Conservation (phyloP, 2,329 filamentous ascomycete species). For the Periglandula ipomoeae region DNA sequence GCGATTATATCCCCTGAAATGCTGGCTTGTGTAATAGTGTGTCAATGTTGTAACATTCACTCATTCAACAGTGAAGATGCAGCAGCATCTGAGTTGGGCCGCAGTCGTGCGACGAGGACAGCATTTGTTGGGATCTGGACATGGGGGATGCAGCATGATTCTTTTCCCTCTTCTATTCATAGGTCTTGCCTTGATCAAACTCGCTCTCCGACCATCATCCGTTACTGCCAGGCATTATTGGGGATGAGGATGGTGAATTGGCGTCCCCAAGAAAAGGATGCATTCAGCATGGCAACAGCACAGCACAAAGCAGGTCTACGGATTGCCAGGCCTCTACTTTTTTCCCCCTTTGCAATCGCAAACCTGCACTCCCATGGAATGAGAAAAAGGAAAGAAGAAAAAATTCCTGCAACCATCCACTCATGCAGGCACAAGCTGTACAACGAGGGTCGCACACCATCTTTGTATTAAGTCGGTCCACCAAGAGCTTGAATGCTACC, state of each 20-base stretch:
- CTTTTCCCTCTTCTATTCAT: neutral
- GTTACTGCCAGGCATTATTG: too few species aligned
- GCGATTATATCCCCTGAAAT: neutral
- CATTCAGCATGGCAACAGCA: too few species aligned
- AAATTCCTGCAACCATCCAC: neutral
- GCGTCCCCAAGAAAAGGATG: too few species aligned
- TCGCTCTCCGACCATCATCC: too few species aligned
- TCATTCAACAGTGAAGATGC: neutral
- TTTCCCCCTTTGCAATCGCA: too few species aligned
- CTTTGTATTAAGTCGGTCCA: neutral
- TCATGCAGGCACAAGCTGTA: constrained; percentile 6
- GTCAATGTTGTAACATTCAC: neutral
- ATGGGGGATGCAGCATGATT: neutral
- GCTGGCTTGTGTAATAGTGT: neutral
- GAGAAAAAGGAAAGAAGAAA: neutral
- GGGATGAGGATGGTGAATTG: too few species aligned
- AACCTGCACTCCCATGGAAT: too few species aligned
- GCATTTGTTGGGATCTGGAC: neutral
- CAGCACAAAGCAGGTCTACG: too few species aligned
- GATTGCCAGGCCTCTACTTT: too few species aligned
- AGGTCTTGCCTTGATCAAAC: neutral
- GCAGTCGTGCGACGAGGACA: neutral
- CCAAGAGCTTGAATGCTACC: neutral
- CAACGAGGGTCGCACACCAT: neutral
- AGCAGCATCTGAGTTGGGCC: neutral